Evolutionary conservation across 2,329 filamentous ascomycete species (phyloP).

Genomic region (Amauroascus niger): DNA sequence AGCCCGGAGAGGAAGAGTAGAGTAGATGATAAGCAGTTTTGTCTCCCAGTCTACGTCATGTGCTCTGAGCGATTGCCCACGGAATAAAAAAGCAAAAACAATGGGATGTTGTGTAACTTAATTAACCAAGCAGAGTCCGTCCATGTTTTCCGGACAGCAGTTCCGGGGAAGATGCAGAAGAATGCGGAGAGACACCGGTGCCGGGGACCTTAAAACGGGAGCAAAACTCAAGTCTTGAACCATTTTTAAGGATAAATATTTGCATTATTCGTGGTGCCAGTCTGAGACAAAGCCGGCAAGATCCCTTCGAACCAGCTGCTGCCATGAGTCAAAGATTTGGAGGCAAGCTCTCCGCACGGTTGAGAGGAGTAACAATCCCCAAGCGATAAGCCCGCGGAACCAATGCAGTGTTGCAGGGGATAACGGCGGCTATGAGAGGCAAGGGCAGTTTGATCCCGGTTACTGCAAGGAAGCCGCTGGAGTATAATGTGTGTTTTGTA

Average conservation of each 20-base stretch:
- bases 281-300: too few species aligned
- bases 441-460: slow-evolving; percentile 8
- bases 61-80: not conserved
- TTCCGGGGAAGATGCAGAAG: too few species aligned
- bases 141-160: too few species aligned
- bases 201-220: too few species aligned
- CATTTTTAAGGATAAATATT: too few species aligned
- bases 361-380: not conserved
- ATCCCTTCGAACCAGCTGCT: too few species aligned
- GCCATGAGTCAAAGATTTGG: too few species aligned
- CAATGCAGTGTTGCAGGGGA: not conserved
- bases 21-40: not conserved
- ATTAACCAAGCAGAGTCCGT: too few species aligned
- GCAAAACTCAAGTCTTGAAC: too few species aligned
- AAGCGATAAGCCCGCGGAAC: not conserved
- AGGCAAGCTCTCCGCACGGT: not conserved
- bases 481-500: too few species aligned
- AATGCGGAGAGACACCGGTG: too few species aligned
- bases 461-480: not conserved
- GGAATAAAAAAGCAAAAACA: not conserved
- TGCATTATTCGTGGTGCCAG: too few species aligned
- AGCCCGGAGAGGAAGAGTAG: not conserved
- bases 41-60: not conserved
- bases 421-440: slow-evolving; percentile 1
- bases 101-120: not conserved